Evolutionary conservation across 495 filamentous ascomycete genomes (phyloP), one percentile per base, ranked within the genome.

Genomic region (Tuber umbilicatum): DNA sequence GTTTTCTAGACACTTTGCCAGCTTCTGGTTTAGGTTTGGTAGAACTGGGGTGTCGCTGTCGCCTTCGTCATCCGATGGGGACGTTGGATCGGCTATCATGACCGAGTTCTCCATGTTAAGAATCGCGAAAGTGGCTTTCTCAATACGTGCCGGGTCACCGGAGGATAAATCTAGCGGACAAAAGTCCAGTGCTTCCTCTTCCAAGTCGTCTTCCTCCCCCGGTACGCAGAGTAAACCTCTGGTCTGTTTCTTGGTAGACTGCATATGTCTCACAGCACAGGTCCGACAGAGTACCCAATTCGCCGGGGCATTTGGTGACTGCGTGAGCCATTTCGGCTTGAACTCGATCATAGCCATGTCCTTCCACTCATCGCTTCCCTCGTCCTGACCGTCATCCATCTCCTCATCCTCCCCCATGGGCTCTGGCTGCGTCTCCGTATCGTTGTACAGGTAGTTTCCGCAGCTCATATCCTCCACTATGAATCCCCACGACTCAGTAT

Each of bases 311-410:
- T 89, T 90, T 1, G 92, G 92, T 1, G 92, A 94, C 78, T 95
- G 94, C 1, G 86, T 83, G 6, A 98, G 88, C 95, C 95, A 98
- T 83, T 97, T 97, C 7, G 94, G 93, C 80, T 99, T 99, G 77
- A 98, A 89, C 83, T 99, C 92, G 21, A 93, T 83, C 19, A 89
- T 80, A 5, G 81, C 81, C 81, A 82, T 77, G 55, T 82, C 80
- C 40, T 74, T 75, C 81, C 80, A 82, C 45, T 73, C 76, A 67
- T 81, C 80, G 17, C 76, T 80, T 68, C 72, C 74, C 35, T 82
- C 80, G 35, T 79, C 73, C 3, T 31, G 71, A 68, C 69, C 76
- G 68, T 73, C 73, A 21, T 74, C 77, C 6, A 67, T 69, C 39
- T 75, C 74, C n/a, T 74, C 74, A 21, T 71, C 78, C 31, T 76